Percentiles rank a stretch among this genome's conserved stretches.
phyloP scores from a whole-genome alignment of 2,329 filamentous ascomycete genomes.

The Acephala macrosclerotiorum region DNA sequence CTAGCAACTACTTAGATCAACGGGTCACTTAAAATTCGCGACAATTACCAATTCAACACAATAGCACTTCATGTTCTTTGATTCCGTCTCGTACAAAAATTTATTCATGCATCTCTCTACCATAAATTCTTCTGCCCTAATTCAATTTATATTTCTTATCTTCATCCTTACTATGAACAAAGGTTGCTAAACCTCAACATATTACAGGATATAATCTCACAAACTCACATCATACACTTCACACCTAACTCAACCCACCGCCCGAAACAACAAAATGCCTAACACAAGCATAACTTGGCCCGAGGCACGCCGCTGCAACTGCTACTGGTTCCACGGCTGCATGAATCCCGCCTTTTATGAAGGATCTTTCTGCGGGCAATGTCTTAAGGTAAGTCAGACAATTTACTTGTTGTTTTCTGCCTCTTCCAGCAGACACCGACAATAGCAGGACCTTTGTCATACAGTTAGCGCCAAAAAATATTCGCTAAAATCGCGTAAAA shows the following conservation, averaged over 20 bases:
- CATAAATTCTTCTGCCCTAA: too few species aligned
- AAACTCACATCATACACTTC: neutral
- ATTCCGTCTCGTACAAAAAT: too few species aligned
- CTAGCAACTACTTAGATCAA: too few species aligned
- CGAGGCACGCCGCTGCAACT: neutral
- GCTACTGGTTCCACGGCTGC: neutral
- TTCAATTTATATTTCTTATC: neutral
- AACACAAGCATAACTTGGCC: neutral
- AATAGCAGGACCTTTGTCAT: too few species aligned
- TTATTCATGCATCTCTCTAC: too few species aligned
- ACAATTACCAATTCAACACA: too few species aligned
- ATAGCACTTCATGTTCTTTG: too few species aligned
- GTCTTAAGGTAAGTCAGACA: too few species aligned
- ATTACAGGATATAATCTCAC: neutral
- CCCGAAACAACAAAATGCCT: neutral
- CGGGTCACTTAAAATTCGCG: neutral
- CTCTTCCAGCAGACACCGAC: too few species aligned
- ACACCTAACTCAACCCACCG: neutral
- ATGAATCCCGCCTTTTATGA: neutral
- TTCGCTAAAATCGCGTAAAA: too few species aligned
- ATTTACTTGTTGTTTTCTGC: too few species aligned
- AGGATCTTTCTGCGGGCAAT: neutral
- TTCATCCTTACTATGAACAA: neutral
- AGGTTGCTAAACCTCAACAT: neutral
- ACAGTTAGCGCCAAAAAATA: too few species aligned